Conservation (phyloP, 495 filamentous ascomycete genomes). For the Aspergillus ellipticus region DNA sequence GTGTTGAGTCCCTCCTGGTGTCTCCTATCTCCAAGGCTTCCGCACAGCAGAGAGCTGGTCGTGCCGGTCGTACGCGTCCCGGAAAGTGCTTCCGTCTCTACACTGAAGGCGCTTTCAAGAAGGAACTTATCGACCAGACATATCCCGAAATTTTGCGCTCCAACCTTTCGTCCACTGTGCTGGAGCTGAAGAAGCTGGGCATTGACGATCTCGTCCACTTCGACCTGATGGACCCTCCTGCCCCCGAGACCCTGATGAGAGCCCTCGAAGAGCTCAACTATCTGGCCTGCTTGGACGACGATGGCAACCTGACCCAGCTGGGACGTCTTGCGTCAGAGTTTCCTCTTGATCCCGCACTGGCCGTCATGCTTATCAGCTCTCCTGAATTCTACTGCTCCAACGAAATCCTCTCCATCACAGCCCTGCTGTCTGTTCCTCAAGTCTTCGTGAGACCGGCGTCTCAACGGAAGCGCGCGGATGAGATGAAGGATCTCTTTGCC, state of each 20-base stretch:
- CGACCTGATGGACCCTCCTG: slow-evolving; percentile 97
- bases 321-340: slow-evolving; percentile 91
- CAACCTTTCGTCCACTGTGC: slow-evolving; percentile 88
- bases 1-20: slow-evolving; percentile 92
- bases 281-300: slow-evolving; percentile 92
- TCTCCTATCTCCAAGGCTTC: slow-evolving; percentile 97
- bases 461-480: slow-evolving; percentile 86
- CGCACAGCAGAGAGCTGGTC: slow-evolving; percentile 96
- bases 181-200: slow-evolving; percentile 96
- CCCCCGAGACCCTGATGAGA: slow-evolving; percentile 97
- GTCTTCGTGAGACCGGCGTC: slow-evolving; percentile 86
- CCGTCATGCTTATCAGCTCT: slow-evolving; percentile 96
- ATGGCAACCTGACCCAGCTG: slow-evolving; percentile 82
- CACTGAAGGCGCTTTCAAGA: slow-evolving; percentile 94
- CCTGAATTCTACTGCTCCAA: slow-evolving; percentile 99
- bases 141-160: slow-evolving; percentile 94
- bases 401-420: slow-evolving; percentile 92
- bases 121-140: slow-evolving; percentile 94
- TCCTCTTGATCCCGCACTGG: slow-evolving; percentile 89
- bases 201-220: slow-evolving; percentile 97
- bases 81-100: slow-evolving; percentile 98
- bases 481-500: slow-evolving; percentile 93
- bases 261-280: slow-evolving; percentile 98
- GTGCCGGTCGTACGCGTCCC: slow-evolving; percentile 95
- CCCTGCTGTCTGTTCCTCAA: slow-evolving; percentile 90